These are phyloP conservation scores for Blastocystis hominis DNA, from an alignment of 352 stramenopile genomes.

Conservation along the genomic window DNA sequence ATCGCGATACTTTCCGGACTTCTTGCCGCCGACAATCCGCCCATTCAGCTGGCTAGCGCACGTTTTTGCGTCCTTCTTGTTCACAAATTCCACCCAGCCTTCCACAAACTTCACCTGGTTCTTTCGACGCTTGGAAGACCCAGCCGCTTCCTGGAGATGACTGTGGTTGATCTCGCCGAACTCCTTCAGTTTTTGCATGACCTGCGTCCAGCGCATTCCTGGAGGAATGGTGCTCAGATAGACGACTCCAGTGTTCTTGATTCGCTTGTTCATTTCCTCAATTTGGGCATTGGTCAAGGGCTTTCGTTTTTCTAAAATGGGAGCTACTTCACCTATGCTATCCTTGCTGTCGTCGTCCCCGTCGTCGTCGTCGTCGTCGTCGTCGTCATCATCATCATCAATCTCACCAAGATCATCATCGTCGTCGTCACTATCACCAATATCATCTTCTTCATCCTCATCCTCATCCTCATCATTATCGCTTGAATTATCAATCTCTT, in stretches of 20 bases:
- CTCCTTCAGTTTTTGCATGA: conserved; percentile 79
- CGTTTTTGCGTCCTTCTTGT: conserved; percentile 86
- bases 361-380: not conserved
- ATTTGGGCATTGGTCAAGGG: conserved; percentile 7
- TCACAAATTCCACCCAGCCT: conserved; percentile 90
- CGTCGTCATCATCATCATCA: no score
- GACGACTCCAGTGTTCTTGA: conserved; percentile 13
- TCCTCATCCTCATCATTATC: not conserved
- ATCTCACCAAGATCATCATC: no score
- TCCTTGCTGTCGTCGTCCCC: no score
- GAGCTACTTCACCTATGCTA: no score
- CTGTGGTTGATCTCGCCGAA: conserved; percentile 83
- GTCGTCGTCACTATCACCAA: no score
- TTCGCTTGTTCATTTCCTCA: conserved; percentile 2
- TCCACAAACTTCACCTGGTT: conserved; percentile 66
- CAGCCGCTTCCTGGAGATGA: conserved; percentile 91
- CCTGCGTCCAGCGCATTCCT: conserved; percentile 89
- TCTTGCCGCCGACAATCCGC: conserved; percentile 79
- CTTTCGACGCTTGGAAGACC: conserved; percentile 79
- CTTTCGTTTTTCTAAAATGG: not conserved
- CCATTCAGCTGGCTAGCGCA: conserved; percentile 85
- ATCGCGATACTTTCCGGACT: conserved; percentile 87
- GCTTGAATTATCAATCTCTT: not conserved
- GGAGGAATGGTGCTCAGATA: conserved; percentile 89
- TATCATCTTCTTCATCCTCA: no score